Evolutionary conservation across 495 filamentous ascomycete genomes (phyloP).

Genomic region (Penicillium parvum): DNA sequence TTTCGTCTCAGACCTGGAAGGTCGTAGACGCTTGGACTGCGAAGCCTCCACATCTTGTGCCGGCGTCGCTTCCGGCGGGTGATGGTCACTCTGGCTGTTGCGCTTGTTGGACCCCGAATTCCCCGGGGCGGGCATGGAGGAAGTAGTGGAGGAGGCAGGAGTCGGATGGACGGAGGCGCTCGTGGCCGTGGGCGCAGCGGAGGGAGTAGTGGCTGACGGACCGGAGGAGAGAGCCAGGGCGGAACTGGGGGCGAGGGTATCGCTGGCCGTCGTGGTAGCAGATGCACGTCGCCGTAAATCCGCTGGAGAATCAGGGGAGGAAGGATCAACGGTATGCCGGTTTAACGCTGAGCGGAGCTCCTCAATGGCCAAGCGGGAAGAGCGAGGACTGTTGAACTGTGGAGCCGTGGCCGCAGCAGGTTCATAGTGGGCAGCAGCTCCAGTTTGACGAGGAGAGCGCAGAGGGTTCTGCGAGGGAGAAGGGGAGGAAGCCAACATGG

Average conservation of each 20-base stretch:
- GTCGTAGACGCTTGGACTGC: slow-evolving; percentile 49
- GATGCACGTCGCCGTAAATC: slow-evolving; percentile 36
- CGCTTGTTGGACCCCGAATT: slow-evolving; percentile 40
- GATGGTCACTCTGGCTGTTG: slow-evolving; percentile 33
- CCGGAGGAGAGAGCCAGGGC: slow-evolving; percentile 20
- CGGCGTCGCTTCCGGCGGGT: slow-evolving; percentile 31
- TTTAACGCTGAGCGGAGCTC: slow-evolving; percentile 46
- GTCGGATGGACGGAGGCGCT: slow-evolving; percentile 26
- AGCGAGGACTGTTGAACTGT: slow-evolving; percentile 36
- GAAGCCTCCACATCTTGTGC: slow-evolving; percentile 47
- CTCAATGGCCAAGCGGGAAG: slow-evolving; percentile 44
- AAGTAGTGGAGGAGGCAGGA: slow-evolving; percentile 19
- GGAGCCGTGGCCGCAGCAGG: too few relatives aligned
- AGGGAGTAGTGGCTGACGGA: slow-evolving; percentile 17
- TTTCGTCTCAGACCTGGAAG: slow-evolving; percentile 58
- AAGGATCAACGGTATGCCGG: slow-evolving; percentile 39
- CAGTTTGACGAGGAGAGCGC: slow-evolving; percentile 20
- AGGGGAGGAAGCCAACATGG: slow-evolving; percentile 48
- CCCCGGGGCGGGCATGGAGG: slow-evolving; percentile 36
- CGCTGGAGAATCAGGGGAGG: slow-evolving; percentile 38
- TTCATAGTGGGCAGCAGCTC: slow-evolving; percentile 30
- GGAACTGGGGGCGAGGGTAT: slow-evolving; percentile 13
- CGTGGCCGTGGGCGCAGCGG: slow-evolving; percentile 15
- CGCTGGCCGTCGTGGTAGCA: slow-evolving; percentile 24
- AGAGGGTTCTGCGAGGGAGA: slow-evolving; percentile 41